Conservation (phyloP, 2,329 filamentous ascomycete species). For the Talaromyces sp. region DNA sequence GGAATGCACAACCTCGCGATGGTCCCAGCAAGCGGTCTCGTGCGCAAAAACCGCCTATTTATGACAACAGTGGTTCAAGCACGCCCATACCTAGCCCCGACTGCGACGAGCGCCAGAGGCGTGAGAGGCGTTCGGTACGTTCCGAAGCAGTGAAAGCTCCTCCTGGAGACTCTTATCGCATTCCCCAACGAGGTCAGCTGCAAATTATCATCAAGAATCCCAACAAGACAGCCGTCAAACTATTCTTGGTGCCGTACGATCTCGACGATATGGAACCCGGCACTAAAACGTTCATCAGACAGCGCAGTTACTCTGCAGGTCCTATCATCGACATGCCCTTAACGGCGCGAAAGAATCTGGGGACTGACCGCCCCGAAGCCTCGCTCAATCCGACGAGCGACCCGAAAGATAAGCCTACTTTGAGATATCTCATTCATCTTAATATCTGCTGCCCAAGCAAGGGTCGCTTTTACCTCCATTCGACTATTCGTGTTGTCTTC, state of each 20-base stretch:
- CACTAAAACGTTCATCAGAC: conserved; percentile 92
- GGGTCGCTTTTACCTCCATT: conserved; percentile 85
- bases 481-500: conserved; percentile 89
- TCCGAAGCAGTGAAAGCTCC: conserved; percentile 63
- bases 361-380: conserved; percentile 54
- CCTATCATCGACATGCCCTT: conserved; percentile 72
- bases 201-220: conserved; percentile 98
- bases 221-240: conserved; percentile 95
- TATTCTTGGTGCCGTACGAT: conserved; percentile 93
- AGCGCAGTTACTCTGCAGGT: conserved; percentile 86
- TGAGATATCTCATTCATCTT: conserved; percentile 87
- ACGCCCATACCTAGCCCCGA: conserved; percentile 9
- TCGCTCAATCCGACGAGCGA: conserved; percentile 45
- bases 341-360: conserved; percentile 39
- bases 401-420: conserved; percentile 58
- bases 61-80: conserved; percentile 11
- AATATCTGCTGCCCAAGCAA: conserved; percentile 86
- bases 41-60: conserved; percentile 15
- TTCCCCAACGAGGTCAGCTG: conserved; percentile 87
- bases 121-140: conserved; percentile 59
- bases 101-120: conserved; percentile 41
- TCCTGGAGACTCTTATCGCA: conserved; percentile 85
- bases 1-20: conserved; percentile 66
- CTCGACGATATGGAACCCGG: conserved; percentile 87
- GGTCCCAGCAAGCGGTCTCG: conserved; percentile 34